phyloP scores from a whole-genome alignment of 2,329 filamentous ascomycete genomes.

The Stagonosporopsis vannaccii region DNA sequence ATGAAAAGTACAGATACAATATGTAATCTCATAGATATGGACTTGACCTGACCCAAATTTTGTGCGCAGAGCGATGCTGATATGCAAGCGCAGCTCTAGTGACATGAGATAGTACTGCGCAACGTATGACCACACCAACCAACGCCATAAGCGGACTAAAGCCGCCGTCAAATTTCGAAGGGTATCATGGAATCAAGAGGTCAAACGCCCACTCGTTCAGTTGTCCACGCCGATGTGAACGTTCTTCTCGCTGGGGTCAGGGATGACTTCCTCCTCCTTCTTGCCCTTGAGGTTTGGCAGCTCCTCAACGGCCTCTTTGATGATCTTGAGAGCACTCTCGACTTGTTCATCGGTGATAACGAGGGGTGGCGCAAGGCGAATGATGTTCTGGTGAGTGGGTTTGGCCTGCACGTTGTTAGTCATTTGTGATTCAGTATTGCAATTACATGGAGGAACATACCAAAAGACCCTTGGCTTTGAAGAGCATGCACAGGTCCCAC shows the following conservation, averaged over 20 bases:
- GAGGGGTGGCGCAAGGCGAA: constrained; percentile 93
- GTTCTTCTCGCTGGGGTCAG: constrained; percentile 64
- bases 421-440: constrained; percentile 1
- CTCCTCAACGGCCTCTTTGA: constrained; percentile 81
- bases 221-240: constrained; percentile 67
- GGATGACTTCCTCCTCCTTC: constrained; percentile 61
- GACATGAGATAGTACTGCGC: background rate
- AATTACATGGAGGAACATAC: constrained; percentile 60
- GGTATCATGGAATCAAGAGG: constrained; percentile 26
- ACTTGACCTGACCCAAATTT: background rate
- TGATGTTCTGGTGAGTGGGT: constrained; percentile 98
- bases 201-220: constrained; percentile 37
- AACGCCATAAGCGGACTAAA: constrained; percentile 19
- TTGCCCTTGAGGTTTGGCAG: constrained; percentile 72
- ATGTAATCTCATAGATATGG: background rate
- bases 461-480: constrained; percentile 94
- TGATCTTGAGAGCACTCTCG: constrained; percentile 76
- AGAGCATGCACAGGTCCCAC: constrained; percentile 94
- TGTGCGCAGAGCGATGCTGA: background rate
- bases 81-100: constrained; percentile 4
- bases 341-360: constrained; percentile 93
- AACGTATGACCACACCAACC: background rate
- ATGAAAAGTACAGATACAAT: background rate
- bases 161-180: constrained; percentile 10
- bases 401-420: constrained; percentile 73